Evolutionary conservation across 768 basidiomycete genomes (phyloP).

Genomic region (Mycena amicta): DNA sequence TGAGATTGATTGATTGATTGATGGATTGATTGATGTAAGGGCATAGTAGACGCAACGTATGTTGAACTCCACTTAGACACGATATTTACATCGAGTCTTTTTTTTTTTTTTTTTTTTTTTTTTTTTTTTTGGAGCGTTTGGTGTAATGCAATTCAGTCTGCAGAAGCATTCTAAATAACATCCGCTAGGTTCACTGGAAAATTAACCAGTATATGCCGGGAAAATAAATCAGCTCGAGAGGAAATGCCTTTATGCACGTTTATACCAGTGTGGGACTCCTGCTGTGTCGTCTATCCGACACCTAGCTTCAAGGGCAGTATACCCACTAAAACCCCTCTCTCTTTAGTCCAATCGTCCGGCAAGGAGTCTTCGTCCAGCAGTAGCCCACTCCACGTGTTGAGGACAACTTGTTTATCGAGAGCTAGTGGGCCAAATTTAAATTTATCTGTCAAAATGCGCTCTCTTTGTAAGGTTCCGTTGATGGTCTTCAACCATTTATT

Average conservation of each 20-base stretch:
- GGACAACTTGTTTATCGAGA: not conserved
- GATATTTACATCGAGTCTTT: too few species aligned
- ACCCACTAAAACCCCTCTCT: not conserved
- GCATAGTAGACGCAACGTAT: too few species aligned
- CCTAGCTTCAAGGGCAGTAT: not conserved
- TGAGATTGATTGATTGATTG: too few species aligned
- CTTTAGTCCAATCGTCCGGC: not conserved
- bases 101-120: too few species aligned
- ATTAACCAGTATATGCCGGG: not conserved
- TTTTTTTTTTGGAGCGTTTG: not conserved
- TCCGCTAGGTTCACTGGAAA: not conserved
- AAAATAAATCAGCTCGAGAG: not conserved
- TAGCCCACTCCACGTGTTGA: not conserved
- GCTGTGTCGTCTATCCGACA: not conserved
- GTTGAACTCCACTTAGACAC: too few species aligned
- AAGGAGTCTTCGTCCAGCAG: not conserved
- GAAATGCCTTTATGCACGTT: conserved; percentile 1
- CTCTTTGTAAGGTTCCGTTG: not conserved
- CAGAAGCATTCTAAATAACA: not conserved
- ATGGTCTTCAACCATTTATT: conserved; percentile 3
- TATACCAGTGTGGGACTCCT: conserved; percentile 3
- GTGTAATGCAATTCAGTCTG: not conserved
- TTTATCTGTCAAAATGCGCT: conserved; percentile 1
- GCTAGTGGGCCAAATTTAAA: not conserved
- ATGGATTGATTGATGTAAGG: too few species aligned